These are phyloP conservation scores for Annulohypoxylon truncatum DNA, from an alignment of 2,329 filamentous ascomycete genomes.

Conservation along the genomic window DNA sequence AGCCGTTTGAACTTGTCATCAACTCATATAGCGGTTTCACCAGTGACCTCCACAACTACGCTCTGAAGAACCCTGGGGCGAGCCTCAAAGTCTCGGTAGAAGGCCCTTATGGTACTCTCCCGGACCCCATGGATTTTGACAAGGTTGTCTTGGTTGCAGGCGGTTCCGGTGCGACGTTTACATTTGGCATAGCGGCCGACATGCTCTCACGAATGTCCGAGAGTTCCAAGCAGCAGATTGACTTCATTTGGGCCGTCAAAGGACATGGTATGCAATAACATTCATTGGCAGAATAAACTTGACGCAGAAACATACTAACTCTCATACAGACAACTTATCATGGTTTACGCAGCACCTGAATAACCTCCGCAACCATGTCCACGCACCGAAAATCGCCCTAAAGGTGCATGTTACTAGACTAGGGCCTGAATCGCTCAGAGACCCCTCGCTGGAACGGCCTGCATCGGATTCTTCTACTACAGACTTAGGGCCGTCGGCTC, in stretches of 20 bases:
- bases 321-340: constrained; percentile 48
- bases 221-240: constrained; percentile 53
- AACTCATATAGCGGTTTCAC: constrained; percentile 70
- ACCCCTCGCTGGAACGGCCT: constrained; percentile 9
- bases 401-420: constrained; percentile 54
- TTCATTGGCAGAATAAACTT: neutral
- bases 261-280: constrained; percentile 55
- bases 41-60: constrained; percentile 63
- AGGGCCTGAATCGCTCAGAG: constrained; percentile 9
- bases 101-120: constrained; percentile 68
- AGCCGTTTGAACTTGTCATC: constrained; percentile 69
- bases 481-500: constrained; percentile 16
- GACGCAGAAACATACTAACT: constrained; percentile 24
- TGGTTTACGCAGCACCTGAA: constrained; percentile 56
- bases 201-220: constrained; percentile 57
- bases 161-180: constrained; percentile 71
- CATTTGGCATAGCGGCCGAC: constrained; percentile 61
- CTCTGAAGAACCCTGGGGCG: constrained; percentile 60
- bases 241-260: constrained; percentile 63
- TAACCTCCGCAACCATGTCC: constrained; percentile 53
- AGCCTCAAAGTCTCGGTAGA: constrained; percentile 65
- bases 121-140: constrained; percentile 63
- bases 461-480: constrained; percentile 20
- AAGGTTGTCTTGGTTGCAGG: constrained; percentile 70
- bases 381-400: constrained; percentile 54